phyloP scores from a whole-genome alignment of 805 yeast species.

The Pichia exigua region DNA sequence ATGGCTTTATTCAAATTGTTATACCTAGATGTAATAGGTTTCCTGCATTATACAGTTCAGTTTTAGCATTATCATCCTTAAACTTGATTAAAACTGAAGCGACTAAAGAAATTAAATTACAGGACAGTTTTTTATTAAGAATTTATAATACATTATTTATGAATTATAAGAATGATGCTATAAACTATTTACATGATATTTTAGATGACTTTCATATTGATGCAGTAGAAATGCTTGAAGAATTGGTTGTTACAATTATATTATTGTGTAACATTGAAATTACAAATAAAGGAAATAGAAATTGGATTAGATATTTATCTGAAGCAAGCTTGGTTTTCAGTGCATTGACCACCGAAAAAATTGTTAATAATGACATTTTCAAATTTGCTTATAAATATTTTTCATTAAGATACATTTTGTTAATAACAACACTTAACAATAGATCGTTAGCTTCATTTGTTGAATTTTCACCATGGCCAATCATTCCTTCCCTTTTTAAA shows the following conservation, averaged over 20 bases:
- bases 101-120: constrained; percentile 3
- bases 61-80: constrained; percentile 21
- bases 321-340: constrained; percentile 26
- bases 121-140: not conserved
- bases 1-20: constrained; percentile 23
- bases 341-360: constrained; percentile 15
- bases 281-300: constrained; percentile 21
- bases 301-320: constrained; percentile 26
- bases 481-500: constrained; percentile 20
- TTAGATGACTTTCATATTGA: constrained; percentile 19
- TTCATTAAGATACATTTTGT: constrained; percentile 24
- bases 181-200: constrained; percentile 22
- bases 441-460: constrained; percentile 13
- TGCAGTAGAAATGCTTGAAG: constrained; percentile 20
- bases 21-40: constrained; percentile 22
- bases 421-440: constrained; percentile 20
- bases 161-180: constrained; percentile 25
- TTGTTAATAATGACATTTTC: constrained; percentile 19
- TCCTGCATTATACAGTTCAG: constrained; percentile 20
- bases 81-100: constrained; percentile 18
- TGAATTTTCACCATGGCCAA: constrained; percentile 20
- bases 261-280: constrained; percentile 27
- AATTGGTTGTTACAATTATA: constrained; percentile 23
- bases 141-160: constrained; percentile 11
- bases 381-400: constrained; percentile 28